Percentiles rank a stretch among this genome's conserved stretches.
Evolutionary conservation across 2,329 filamentous ascomycete genomes (phyloP).

Genomic region (Trichoderma sp.): DNA sequence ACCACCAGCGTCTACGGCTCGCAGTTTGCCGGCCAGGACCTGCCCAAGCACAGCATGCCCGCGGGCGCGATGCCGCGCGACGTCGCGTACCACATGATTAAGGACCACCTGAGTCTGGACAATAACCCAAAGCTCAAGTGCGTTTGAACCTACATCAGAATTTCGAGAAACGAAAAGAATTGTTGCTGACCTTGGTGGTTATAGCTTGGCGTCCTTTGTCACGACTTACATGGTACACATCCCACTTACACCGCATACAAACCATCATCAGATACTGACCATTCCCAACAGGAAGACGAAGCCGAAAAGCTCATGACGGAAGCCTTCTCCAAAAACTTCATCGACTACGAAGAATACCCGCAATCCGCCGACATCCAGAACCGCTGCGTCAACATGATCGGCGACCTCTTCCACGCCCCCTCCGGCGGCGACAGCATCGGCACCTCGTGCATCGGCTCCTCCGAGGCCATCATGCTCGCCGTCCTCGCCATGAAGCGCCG

Average conservation of each 20-base stretch:
- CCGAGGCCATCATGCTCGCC: constrained; percentile 82
- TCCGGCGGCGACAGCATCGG: constrained; percentile 70
- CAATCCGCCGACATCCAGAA: constrained; percentile 85
- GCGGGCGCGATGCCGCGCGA: constrained; percentile 88
- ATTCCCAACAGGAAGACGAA: constrained; percentile 73
- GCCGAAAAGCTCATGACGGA: constrained; percentile 95
- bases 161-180: background rate
- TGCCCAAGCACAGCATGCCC: constrained; percentile 84
- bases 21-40: constrained; percentile 75
- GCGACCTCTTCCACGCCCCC: constrained; percentile 82
- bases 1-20: constrained; percentile 87
- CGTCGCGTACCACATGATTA: constrained; percentile 95
- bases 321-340: constrained; percentile 92
- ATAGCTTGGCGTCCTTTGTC: constrained; percentile 81
- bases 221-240: constrained; percentile 85
- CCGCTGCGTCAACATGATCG: constrained; percentile 90
- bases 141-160: constrained; percentile 32
- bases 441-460: constrained; percentile 86
- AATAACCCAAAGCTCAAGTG: constrained; percentile 87
- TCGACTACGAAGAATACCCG: constrained; percentile 84
- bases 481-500: constrained; percentile 93
- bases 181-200: constrained; percentile 40
- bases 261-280: background rate
- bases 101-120: constrained; percentile 88
- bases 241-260: background rate